Conservation (phyloP, 78 protist genomes). For the Capsaspora owczarzaki region DNA sequence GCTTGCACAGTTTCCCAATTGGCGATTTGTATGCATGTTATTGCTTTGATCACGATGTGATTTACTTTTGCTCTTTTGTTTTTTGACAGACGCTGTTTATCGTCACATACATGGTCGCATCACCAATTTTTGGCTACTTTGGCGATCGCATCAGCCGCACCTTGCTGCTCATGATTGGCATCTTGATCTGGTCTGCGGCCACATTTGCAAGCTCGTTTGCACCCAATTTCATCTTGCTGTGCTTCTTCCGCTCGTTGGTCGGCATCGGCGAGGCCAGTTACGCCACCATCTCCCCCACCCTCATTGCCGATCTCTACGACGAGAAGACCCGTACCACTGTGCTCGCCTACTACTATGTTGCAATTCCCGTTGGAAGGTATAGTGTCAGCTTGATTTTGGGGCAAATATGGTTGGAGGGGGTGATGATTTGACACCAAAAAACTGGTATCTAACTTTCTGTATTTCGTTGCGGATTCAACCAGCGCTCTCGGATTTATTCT, state of each 20-base stretch:
- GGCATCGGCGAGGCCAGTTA: background rate
- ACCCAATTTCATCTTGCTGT: background rate
- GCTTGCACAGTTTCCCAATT: no score
- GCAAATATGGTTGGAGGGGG: no score
- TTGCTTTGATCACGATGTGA: no score
- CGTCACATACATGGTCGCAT: background rate
- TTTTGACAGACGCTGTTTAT: background rate
- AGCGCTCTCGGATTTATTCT: background rate
- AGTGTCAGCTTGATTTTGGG: no score
- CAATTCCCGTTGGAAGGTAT: background rate
- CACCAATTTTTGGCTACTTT: background rate
- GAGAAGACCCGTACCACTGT: background rate
- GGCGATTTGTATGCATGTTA: no score
- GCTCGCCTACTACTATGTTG: background rate
- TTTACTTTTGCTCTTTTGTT: no score
- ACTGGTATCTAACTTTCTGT: no score
- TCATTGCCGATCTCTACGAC: background rate
- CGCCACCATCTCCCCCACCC: background rate
- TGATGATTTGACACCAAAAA: no score
- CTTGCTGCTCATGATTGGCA: background rate
- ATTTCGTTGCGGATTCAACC: no score
- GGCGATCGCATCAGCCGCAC: conserved; percentile 1
- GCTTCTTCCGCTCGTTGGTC: background rate
- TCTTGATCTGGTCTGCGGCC: background rate
- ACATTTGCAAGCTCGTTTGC: background rate